Percentiles rank a stretch among this genome's conserved stretches.
Evolutionary conservation across 352 stramenopile species (phyloP).

Genomic region (Pilasporangium apinafurcum): DNA sequence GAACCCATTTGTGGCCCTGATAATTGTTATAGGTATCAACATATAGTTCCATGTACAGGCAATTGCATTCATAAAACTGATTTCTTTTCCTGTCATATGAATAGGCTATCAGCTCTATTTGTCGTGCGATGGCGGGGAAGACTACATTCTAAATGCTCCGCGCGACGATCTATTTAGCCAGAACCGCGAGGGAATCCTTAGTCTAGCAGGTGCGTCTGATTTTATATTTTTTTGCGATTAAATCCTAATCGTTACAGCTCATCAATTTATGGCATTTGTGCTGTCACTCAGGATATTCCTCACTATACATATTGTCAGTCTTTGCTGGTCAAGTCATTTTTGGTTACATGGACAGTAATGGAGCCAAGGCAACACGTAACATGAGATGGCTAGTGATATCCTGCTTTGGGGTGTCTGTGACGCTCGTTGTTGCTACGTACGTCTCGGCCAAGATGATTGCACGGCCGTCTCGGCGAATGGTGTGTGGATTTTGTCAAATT

Average conservation of each 20-base stretch:
- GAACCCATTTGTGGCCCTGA: constrained; percentile 27
- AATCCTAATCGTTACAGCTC: background rate
- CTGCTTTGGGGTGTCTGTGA: constrained; percentile 26
- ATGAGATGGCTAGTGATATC: constrained; percentile 49
- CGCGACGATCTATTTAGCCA: constrained; percentile 80
- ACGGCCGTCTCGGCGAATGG: constrained; percentile 68
- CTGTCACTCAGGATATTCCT: constrained; percentile 79
- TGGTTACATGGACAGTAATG: constrained; percentile 52
- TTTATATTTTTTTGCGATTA: no score
- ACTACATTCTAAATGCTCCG: constrained; percentile 70
- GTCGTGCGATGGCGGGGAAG: constrained; percentile 60
- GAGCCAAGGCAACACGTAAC: constrained; percentile 50
- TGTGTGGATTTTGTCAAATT: constrained; percentile 8
- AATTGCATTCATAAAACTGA: background rate
- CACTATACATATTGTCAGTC: constrained; percentile 82
- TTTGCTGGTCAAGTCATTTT: constrained; percentile 61
- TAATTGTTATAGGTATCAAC: constrained; percentile 31
- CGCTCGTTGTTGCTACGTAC: constrained; percentile 52
- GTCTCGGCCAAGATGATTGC: constrained; percentile 47
- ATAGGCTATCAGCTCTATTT: constrained; percentile 81
- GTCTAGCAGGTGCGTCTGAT: constrained; percentile 52
- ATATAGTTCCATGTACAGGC: background rate
- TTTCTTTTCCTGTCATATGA: constrained; percentile 6
- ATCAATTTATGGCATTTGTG: background rate
- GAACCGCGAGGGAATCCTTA: constrained; percentile 95